phyloP scores from a whole-genome alignment of 306 rosid species.

The Quercus mongolica region DNA sequence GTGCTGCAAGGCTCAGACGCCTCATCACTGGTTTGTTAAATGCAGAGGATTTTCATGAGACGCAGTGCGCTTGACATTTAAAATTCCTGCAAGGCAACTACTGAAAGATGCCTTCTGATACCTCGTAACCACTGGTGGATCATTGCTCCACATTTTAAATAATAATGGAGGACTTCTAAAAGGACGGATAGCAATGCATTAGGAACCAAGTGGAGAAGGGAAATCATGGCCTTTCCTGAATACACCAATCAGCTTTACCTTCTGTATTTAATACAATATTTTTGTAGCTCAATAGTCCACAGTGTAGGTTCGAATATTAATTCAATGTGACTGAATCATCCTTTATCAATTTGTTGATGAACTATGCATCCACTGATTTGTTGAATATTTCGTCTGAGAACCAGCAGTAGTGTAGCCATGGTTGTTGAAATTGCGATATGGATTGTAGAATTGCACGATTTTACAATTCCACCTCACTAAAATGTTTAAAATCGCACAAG shows the following conservation, averaged over 20 bases:
- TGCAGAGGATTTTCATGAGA: conserved; percentile 49
- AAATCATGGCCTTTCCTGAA: conserved; percentile 20
- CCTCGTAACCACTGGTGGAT: conserved; percentile 19
- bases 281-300: conserved; percentile 31
- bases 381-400: not conserved
- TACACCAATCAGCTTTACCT: conserved; percentile 17
- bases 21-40: conserved; percentile 56
- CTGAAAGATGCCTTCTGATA: conserved; percentile 15
- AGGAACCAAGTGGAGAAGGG: conserved; percentile 24
- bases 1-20: conserved; percentile 56
- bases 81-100: conserved; percentile 4
- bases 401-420: not conserved
- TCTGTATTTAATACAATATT: conserved; percentile 27
- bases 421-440: not conserved
- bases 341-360: conserved; percentile 8
- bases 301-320: conserved; percentile 30
- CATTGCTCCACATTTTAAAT: conserved; percentile 1
- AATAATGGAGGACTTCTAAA: conserved; percentile 21
- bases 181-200: conserved; percentile 28
- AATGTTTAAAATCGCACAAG: no score
- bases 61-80: conserved; percentile 50
- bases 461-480: rapidly evolving
- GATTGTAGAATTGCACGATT: no score
- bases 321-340: conserved; percentile 18
- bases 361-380: not conserved